phyloP scores from a whole-genome alignment of 2,329 filamentous ascomycete species.

The Fusarium pseudonygamai region DNA sequence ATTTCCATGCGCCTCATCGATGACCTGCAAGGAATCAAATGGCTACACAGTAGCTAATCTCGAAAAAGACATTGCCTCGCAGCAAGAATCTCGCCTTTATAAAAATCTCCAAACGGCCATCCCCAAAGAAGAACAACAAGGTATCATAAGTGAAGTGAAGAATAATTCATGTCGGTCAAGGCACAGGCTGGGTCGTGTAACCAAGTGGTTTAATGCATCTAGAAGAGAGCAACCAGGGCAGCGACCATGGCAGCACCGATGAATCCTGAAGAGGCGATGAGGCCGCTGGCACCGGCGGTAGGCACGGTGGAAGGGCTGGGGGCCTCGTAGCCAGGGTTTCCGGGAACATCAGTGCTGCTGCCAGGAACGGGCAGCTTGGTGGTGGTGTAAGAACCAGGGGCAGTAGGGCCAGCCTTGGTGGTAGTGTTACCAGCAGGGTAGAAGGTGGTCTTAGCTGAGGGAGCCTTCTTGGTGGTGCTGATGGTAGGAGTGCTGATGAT shows the following conservation, averaged over 20 bases:
- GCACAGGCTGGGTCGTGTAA: neutral
- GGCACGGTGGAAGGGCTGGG: slow-evolving; percentile 33
- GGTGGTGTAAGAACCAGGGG: slow-evolving; percentile 31
- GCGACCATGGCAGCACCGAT: slow-evolving; percentile 53
- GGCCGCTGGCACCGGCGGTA: slow-evolving; percentile 47
- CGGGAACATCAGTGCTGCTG: slow-evolving; percentile 26
- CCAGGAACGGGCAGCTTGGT: slow-evolving; percentile 33
- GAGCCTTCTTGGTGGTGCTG: slow-evolving; percentile 32
- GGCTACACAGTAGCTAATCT: slow-evolving; percentile 35
- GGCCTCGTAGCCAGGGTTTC: slow-evolving; percentile 17
- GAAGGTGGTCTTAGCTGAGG: slow-evolving; percentile 38
- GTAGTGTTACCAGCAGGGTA: slow-evolving; percentile 42
- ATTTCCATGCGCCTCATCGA: slow-evolving; percentile 40
- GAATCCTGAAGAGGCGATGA: slow-evolving; percentile 53
- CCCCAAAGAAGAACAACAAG: slow-evolving; percentile 39
- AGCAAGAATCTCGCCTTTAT: slow-evolving; percentile 21
- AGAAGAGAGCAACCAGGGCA: slow-evolving; percentile 52
- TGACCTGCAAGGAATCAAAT: slow-evolving; percentile 38
- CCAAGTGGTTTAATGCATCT: slow-evolving; percentile 19
- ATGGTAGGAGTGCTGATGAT: slow-evolving; percentile 42
- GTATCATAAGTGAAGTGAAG: slow-evolving; percentile 39
- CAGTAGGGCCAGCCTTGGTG: slow-evolving; percentile 38
- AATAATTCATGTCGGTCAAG: neutral
- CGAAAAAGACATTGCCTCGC: slow-evolving; percentile 27
- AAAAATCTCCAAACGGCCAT: slow-evolving; percentile 45